Percentiles rank a stretch among this genome's conserved stretches.
These are phyloP conservation scores for Cordyceps cateniannulata DNA, from an alignment of 2,329 filamentous ascomycete genomes.

Conservation along the genomic window DNA sequence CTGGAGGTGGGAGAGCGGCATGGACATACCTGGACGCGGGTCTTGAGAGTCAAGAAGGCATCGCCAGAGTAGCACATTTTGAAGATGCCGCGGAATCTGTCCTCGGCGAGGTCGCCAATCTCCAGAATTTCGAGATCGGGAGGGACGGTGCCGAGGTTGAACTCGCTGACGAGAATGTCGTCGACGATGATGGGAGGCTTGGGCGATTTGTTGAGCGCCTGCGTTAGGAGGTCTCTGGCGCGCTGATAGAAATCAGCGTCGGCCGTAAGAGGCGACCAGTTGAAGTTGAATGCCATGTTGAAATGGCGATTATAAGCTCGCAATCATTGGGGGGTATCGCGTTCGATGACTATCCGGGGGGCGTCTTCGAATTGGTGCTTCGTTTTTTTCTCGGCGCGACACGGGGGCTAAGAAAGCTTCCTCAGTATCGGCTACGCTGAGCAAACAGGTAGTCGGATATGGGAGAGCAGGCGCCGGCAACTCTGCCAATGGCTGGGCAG, in stretches of 20 bases:
- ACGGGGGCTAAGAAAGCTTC: background rate
- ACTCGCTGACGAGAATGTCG: constrained; percentile 95
- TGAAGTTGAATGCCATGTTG: constrained; percentile 99
- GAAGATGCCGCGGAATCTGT: constrained; percentile 95
- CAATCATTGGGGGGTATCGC: constrained; percentile 26
- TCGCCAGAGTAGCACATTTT: constrained; percentile 98
- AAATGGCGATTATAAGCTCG: constrained; percentile 36
- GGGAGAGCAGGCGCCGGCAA: background rate
- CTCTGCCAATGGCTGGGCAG: background rate
- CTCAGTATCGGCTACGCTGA: background rate
- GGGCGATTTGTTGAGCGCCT: constrained; percentile 92
- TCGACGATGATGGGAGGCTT: constrained; percentile 99
- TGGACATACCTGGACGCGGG: constrained; percentile 74
- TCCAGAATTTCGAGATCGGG: constrained; percentile 95
- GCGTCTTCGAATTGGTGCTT: background rate
- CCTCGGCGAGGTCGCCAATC: constrained; percentile 94
- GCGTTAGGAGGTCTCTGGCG: constrained; percentile 88
- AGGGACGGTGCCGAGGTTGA: constrained; percentile 91
- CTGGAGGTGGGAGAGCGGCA: constrained; percentile 12
- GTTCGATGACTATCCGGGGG: background rate
- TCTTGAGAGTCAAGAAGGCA: constrained; percentile 90
- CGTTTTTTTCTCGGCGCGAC: background rate
- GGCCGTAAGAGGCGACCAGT: constrained; percentile 98
- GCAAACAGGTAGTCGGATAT: constrained; percentile 1
- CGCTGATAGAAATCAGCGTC: constrained; percentile 87